phyloP scores from a whole-genome alignment of 2,329 filamentous ascomycete species.

The Colletotrichum musae region DNA sequence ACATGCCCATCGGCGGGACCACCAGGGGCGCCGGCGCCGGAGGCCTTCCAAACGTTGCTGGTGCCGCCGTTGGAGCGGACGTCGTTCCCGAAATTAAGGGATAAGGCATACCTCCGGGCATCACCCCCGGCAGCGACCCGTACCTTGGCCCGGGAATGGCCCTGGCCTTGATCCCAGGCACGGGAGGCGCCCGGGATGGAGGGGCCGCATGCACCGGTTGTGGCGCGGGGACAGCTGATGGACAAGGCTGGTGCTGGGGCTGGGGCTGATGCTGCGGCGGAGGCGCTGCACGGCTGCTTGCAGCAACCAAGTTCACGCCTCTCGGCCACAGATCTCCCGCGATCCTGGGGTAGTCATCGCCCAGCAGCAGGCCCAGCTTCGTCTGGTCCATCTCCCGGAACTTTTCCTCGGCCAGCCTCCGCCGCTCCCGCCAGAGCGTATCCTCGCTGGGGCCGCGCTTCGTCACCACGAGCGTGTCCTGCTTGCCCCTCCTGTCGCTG shows the following conservation, averaged over 20 bases:
- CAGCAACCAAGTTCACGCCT: background rate
- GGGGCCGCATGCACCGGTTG: too few relatives aligned
- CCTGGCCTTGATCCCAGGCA: too few relatives aligned
- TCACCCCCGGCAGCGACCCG: too few relatives aligned
- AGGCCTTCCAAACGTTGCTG: background rate
- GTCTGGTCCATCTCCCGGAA: constrained; percentile 29
- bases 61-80: background rate
- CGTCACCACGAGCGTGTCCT: constrained; percentile 46
- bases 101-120: background rate
- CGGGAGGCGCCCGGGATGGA: too few relatives aligned
- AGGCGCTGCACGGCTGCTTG: background rate
- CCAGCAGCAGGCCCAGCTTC: constrained; percentile 24
- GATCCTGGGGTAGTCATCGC: constrained; percentile 26
- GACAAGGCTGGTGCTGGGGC: too few relatives aligned
- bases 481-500: constrained; percentile 31
- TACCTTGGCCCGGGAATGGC: too few relatives aligned
- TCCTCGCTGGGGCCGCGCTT: constrained; percentile 39
- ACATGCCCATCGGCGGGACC: background rate
- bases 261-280: too few relatives aligned
- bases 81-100: background rate
- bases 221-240: too few relatives aligned
- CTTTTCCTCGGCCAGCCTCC: constrained; percentile 11
- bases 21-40: background rate
- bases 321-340: constrained; percentile 15
- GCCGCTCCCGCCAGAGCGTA: background rate